These are phyloP conservation scores for Pisolithus orientalis DNA, from an alignment of 768 basidiomycete species.

Conservation along the genomic window DNA sequence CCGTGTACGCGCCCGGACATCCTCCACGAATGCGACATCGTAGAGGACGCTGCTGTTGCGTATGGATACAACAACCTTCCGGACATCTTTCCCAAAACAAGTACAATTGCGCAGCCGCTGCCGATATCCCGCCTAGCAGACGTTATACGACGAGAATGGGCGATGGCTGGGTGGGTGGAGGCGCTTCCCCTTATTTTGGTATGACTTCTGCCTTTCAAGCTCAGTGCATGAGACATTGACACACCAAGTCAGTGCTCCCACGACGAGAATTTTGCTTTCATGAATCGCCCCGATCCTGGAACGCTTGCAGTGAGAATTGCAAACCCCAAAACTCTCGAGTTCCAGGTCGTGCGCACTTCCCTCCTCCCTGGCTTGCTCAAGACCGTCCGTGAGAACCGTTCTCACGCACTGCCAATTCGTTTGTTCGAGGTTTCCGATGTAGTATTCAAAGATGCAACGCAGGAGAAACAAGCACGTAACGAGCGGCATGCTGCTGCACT, in stretches of 20 bases:
- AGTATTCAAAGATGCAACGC: constrained; percentile 73
- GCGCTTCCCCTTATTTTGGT: constrained; percentile 92
- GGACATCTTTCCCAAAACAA: constrained; percentile 85
- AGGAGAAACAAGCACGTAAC: constrained; percentile 84
- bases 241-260: constrained; percentile 73
- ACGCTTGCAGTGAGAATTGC: constrained; percentile 83
- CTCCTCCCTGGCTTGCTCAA: constrained; percentile 94
- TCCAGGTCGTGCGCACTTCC: constrained; percentile 96
- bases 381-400: constrained; percentile 93
- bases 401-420: constrained; percentile 85
- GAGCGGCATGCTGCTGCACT: constrained; percentile 83
- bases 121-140: constrained; percentile 87
- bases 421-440: constrained; percentile 94
- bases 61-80: constrained; percentile 98
- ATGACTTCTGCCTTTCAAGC: constrained; percentile 20
- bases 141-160: constrained; percentile 85
- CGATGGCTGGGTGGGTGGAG: constrained; percentile 93
- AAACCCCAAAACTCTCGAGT: constrained; percentile 96
- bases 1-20: constrained; percentile 98
- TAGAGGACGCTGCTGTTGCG: constrained; percentile 97
- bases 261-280: constrained; percentile 94
- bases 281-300: constrained; percentile 82
- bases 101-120: constrained; percentile 90
- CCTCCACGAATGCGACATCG: constrained; percentile 94
- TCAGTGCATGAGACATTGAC: constrained; percentile 3